These are phyloP conservation scores for Silene vulgaris DNA, from an alignment of 179 eudicot genomes.

Conservation along the genomic window DNA sequence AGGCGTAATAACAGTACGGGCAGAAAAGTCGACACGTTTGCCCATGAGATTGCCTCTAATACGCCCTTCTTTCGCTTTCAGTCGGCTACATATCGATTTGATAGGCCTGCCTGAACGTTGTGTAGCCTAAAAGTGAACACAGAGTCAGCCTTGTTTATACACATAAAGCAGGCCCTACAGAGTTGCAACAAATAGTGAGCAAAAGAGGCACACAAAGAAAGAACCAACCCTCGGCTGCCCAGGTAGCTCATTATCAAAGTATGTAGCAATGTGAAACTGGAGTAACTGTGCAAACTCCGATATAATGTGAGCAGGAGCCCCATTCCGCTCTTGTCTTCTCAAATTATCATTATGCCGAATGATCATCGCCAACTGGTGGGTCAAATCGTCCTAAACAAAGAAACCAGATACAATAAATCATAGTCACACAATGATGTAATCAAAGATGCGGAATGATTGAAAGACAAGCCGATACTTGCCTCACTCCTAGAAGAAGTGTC, in stretches of 20 bases:
- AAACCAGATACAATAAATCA: neutral
- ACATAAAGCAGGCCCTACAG: neutral
- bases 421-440: slow-evolving; percentile 11
- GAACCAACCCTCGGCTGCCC: slow-evolving; percentile 91
- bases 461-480: slow-evolving; percentile 41
- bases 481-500: slow-evolving; percentile 96
- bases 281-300: slow-evolving; percentile 94
- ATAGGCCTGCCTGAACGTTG: slow-evolving; percentile 96
- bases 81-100: slow-evolving; percentile 92
- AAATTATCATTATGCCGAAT: slow-evolving; percentile 89
- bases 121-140: slow-evolving; percentile 59
- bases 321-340: slow-evolving; percentile 95
- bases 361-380: slow-evolving; percentile 98
- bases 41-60: slow-evolving; percentile 99
- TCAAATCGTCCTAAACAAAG: slow-evolving; percentile 77
- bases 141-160: slow-evolving; percentile 6
- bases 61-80: slow-evolving; percentile 97
- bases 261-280: slow-evolving; percentile 96
- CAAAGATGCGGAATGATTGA: neutral
- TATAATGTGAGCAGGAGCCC: slow-evolving; percentile 97
- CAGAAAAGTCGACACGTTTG: slow-evolving; percentile 98
- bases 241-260: slow-evolving; percentile 97
- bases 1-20: slow-evolving; percentile 97
- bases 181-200: neutral
- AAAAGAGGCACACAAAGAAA: neutral